Percentiles rank a stretch among this genome's conserved stretches.
These are phyloP conservation scores for Lignosus rhinocerotis DNA, from an alignment of 1,284 basidiomycete genomes.

Conservation along the genomic window DNA sequence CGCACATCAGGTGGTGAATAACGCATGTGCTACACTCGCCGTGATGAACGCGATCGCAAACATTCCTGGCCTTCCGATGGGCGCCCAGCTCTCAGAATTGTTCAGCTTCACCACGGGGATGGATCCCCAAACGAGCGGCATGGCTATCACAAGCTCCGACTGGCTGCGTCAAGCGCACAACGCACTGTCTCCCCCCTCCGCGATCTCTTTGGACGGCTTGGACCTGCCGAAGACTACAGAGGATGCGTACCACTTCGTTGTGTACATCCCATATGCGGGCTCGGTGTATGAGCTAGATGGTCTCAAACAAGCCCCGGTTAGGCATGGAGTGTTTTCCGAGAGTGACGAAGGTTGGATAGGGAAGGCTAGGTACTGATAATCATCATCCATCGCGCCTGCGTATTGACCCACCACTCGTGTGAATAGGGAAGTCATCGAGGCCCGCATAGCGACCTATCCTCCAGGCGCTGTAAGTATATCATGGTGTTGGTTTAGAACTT, in stretches of 20 bases:
- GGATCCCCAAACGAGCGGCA: conserved; percentile 84
- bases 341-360: conserved; percentile 79
- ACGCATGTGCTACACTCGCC: conserved; percentile 90
- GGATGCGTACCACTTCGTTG: conserved; percentile 93
- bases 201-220: conserved; percentile 78
- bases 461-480: conserved; percentile 66
- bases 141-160: conserved; percentile 85
- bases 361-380: conserved; percentile 61
- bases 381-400: neutral
- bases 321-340: conserved; percentile 71
- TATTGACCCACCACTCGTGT: neutral
- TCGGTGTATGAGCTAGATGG: conserved; percentile 91
- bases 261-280: conserved; percentile 84
- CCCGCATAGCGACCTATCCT: conserved; percentile 86
- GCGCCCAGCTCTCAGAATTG: conserved; percentile 73
- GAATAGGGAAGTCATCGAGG: conserved; percentile 77
- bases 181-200: conserved; percentile 84
- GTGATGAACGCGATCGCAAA: conserved; percentile 94
- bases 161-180: conserved; percentile 87
- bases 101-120: conserved; percentile 80
- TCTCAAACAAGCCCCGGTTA: conserved; percentile 75
- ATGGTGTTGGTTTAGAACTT: neutral
- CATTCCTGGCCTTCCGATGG: conserved; percentile 69
- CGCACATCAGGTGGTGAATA: conserved; percentile 91
- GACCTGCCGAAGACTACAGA: conserved; percentile 71